Percentiles rank a stretch among this genome's conserved stretches.
These are phyloP conservation scores for Hypomyces rosellus DNA, from an alignment of 2,329 filamentous ascomycete genomes.

Conservation along the genomic window DNA sequence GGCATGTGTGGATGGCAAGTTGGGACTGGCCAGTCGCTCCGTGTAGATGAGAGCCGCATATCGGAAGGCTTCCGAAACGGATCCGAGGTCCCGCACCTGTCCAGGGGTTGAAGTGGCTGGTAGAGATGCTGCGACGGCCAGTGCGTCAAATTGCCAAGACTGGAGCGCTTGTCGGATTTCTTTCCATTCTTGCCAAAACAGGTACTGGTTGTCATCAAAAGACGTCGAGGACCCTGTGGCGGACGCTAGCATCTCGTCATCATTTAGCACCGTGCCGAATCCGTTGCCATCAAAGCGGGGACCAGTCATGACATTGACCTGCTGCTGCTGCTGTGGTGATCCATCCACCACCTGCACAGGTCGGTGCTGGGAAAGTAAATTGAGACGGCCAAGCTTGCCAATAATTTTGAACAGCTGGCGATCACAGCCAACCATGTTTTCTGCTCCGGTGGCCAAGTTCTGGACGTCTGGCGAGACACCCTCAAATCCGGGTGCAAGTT, in stretches of 20 bases:
- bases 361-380: slow-evolving; percentile 70
- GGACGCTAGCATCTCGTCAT: slow-evolving; percentile 46
- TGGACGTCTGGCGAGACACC: slow-evolving; percentile 44
- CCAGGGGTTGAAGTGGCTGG: slow-evolving; percentile 45
- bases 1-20: slow-evolving; percentile 63
- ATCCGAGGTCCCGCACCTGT: slow-evolving; percentile 67
- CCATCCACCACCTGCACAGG: slow-evolving; percentile 38
- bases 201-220: slow-evolving; percentile 53
- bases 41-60: slow-evolving; percentile 85
- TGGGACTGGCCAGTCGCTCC: slow-evolving; percentile 75
- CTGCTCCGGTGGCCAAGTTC: slow-evolving; percentile 55
- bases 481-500: slow-evolving; percentile 64
- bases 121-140: slow-evolving; percentile 44
- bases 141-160: slow-evolving; percentile 68
- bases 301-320: slow-evolving; percentile 18
- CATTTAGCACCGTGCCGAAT: slow-evolving; percentile 50
- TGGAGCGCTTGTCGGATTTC: slow-evolving; percentile 70
- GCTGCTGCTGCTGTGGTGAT: slow-evolving; percentile 1
- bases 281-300: slow-evolving; percentile 62
- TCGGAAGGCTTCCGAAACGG: slow-evolving; percentile 85
- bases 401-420: slow-evolving; percentile 81
- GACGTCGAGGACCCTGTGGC: slow-evolving; percentile 21
- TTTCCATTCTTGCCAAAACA: slow-evolving; percentile 86
- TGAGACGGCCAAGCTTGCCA: slow-evolving; percentile 74
- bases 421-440: slow-evolving; percentile 86